A percentile compares a stretch with the other conserved stretches of the same genome.
These are phyloP conservation scores for Perkinsus marinus DNA, from an alignment of 169 alveolate genomes.

Conservation along the genomic window DNA sequence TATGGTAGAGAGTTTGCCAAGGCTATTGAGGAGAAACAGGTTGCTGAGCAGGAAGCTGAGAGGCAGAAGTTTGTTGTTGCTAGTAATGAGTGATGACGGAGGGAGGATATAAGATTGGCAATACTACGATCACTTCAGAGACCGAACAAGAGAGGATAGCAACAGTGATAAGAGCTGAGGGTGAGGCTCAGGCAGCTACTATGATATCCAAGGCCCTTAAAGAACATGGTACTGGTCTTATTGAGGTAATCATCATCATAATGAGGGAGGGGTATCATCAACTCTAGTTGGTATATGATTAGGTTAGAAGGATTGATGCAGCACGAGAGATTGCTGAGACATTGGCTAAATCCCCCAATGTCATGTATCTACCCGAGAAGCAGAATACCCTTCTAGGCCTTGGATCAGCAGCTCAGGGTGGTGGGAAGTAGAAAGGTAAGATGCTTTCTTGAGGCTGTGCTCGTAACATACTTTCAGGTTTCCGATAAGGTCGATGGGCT, in stretches of 20 bases:
- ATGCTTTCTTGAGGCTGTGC: neutral
- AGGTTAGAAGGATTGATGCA: constrained; percentile 84
- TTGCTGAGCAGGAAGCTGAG: constrained; percentile 95
- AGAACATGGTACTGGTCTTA: constrained; percentile 80
- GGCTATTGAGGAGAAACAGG: constrained; percentile 95
- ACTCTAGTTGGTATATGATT: neutral
- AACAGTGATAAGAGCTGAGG: constrained; percentile 88
- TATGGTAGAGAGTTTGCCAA: constrained; percentile 88
- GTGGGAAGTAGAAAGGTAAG: neutral
- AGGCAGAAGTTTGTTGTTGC: constrained; percentile 86
- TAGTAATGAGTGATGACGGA: constrained; percentile 5
- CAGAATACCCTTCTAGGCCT: neutral
- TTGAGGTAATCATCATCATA: constrained; percentile 42
- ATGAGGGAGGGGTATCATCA: neutral
- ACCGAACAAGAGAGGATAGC: constrained; percentile 87
- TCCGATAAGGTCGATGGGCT: neutral
- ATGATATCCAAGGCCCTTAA: constrained; percentile 82
- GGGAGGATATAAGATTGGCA: too few relatives aligned
- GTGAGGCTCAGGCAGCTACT: constrained; percentile 96
- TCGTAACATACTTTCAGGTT: neutral
- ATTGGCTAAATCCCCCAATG: constrained; percentile 72
- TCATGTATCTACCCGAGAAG: constrained; percentile 58
- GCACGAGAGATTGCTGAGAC: constrained; percentile 88
- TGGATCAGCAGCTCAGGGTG: neutral
- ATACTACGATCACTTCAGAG: too few relatives aligned